A percentile compares a stretch with the other conserved stretches of the same genome.
Conservation (phyloP, 2,329 filamentous ascomycete species). For the Talaromyces marneffei region DNA sequence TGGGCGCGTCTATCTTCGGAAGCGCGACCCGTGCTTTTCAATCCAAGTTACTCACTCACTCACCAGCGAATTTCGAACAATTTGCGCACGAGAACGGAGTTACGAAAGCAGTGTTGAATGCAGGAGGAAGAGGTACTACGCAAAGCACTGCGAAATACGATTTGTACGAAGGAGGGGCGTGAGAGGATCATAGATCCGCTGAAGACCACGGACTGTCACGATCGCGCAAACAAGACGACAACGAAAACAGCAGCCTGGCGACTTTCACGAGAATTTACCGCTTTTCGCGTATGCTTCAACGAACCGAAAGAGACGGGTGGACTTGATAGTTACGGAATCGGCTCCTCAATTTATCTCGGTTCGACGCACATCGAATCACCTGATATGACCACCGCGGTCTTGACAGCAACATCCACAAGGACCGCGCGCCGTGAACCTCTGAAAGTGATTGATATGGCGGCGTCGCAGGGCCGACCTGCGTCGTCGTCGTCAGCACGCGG, state of each 20-base stretch:
- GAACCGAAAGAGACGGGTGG: neutral
- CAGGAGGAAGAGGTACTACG: neutral
- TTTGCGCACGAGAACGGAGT: constrained; percentile 1
- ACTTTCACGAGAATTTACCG: neutral
- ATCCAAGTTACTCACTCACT: neutral
- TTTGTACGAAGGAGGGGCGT: neutral
- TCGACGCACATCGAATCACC: neutral
- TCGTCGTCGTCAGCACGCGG: constrained; percentile 19
- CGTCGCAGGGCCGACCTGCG: constrained; percentile 34
- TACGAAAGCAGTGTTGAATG: neutral
- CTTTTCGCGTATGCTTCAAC: neutral
- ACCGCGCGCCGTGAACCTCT: constrained; percentile 35
- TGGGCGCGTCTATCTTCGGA: constrained; percentile 9
- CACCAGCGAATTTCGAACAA: neutral
- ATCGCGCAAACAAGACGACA: neutral
- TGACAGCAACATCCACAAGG: constrained; percentile 28
- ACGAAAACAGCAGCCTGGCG: neutral
- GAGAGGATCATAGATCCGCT: neutral
- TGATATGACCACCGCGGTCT: constrained; percentile 36
- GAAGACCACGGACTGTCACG: neutral
- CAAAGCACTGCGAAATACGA: neutral
- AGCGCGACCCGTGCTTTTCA: constrained; percentile 11
- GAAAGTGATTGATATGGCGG: constrained; percentile 33
- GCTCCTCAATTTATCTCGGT: neutral
- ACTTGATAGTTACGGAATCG: neutral